Evolutionary conservation across 2,329 filamentous ascomycete species (phyloP).

Genomic region (Basipetospora chlamydospora): DNA sequence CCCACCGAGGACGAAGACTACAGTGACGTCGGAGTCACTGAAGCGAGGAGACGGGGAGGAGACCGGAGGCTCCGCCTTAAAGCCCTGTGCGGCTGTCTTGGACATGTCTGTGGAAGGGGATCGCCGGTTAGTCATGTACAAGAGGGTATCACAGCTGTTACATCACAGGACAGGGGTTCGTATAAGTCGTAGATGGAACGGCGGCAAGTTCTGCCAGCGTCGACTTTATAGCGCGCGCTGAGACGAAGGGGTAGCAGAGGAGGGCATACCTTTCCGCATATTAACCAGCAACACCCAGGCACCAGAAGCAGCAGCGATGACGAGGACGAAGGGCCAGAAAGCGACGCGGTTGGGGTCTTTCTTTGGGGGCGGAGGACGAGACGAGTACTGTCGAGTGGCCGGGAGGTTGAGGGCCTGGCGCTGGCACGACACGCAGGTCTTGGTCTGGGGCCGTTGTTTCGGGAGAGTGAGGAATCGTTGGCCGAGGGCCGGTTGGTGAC

Average conservation of each 20-base stretch:
- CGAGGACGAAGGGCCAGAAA: conserved; percentile 41
- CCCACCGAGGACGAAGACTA: conserved; percentile 90
- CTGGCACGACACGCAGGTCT: background rate
- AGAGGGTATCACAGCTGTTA: too few species aligned
- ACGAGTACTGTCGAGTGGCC: conserved; percentile 3
- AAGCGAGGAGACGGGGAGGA: conserved; percentile 45
- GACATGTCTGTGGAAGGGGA: conserved; percentile 3
- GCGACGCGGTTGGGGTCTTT: conserved; percentile 5
- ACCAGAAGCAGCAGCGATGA: conserved; percentile 31
- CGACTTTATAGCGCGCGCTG: too few species aligned
- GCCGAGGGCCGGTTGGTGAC: background rate
- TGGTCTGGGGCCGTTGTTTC: background rate
- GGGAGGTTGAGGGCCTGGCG: background rate
- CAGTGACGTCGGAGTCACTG: conserved; percentile 63
- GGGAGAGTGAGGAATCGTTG: conserved; percentile 1
- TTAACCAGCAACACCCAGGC: conserved; percentile 37
- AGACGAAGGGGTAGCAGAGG: too few species aligned
- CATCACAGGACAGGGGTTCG: too few species aligned
- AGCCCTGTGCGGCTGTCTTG: background rate
- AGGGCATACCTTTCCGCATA: conserved; percentile 27
- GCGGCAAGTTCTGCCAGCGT: too few species aligned
- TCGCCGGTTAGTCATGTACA: conserved; percentile 12
- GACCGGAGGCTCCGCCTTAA: background rate
- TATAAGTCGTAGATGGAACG: too few species aligned
- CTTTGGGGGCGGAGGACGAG: background rate